Evolutionary conservation across 2,329 filamentous ascomycete species (phyloP).

Genomic region (Torrubiella hemipterigena): DNA sequence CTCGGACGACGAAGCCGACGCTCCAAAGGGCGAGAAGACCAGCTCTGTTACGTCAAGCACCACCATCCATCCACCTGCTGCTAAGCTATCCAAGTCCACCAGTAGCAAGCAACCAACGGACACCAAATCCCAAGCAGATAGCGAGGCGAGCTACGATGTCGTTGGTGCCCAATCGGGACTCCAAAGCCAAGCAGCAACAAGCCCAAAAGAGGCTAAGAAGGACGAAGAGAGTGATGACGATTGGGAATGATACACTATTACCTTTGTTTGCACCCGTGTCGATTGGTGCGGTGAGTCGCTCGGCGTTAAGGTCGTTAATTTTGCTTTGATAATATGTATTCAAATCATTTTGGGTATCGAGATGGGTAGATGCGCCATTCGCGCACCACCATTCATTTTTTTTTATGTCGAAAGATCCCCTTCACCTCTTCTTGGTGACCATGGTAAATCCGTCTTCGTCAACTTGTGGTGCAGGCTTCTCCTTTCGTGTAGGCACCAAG

Average conservation of each 20-base stretch:
- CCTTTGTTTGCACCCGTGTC: constrained; percentile 7
- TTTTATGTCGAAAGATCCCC: constrained; percentile 7
- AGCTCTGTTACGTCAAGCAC: constrained; percentile 45
- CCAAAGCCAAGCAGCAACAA: constrained; percentile 64
- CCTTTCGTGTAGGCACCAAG: constrained; percentile 42
- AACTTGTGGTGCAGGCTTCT: constrained; percentile 57
- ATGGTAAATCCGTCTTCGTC: constrained; percentile 76
- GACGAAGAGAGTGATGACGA: constrained; percentile 58
- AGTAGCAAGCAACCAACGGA: constrained; percentile 70
- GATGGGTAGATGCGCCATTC: constrained; percentile 1
- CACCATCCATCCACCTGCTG: constrained; percentile 43
- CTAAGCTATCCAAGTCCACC: constrained; percentile 45
- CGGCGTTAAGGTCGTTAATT: constrained; percentile 1
- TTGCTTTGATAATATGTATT: constrained; percentile 3
- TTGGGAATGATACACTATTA: constrained; percentile 48
- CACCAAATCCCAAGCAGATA: constrained; percentile 81
- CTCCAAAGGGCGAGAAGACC: constrained; percentile 23
- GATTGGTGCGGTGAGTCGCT: not conserved
- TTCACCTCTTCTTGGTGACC: constrained; percentile 56
- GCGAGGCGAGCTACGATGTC: constrained; percentile 91
- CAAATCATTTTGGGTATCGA: constrained; percentile 8
- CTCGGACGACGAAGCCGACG: constrained; percentile 37
- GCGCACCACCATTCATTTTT: no score
- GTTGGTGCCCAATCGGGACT: constrained; percentile 67
- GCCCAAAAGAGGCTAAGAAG: constrained; percentile 45